Percentiles rank a stretch among this genome's conserved stretches.
phyloP scores from a whole-genome alignment of 192 early-diverging fungal species.

The Physocladia obscura region DNA sequence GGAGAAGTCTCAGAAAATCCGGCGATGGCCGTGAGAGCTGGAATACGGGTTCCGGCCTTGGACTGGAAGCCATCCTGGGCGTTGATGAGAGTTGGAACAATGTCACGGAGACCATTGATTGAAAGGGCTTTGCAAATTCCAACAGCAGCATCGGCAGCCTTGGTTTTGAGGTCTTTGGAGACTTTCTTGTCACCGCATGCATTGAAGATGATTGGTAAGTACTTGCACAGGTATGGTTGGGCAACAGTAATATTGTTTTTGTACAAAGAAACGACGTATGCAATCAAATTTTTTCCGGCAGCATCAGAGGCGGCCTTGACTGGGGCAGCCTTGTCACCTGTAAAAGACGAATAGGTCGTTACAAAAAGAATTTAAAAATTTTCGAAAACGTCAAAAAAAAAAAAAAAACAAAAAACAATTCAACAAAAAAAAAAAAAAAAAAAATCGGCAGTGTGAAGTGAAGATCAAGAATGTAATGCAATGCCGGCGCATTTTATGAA shows the following conservation, averaged over 20 bases:
- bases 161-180: slow-evolving; percentile 68
- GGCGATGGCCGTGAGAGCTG: slow-evolving; percentile 48
- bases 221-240: slow-evolving; percentile 64
- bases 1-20: slow-evolving; percentile 46
- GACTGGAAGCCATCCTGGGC: slow-evolving; percentile 68
- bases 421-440: not conserved
- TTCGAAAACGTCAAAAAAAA: not conserved
- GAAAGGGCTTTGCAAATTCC: slow-evolving; percentile 50
- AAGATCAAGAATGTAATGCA: slow-evolving; percentile 35
- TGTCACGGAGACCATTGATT: slow-evolving; percentile 20
- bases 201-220: slow-evolving; percentile 64
- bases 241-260: slow-evolving; percentile 64
- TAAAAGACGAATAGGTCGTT: slow-evolving; percentile 8
- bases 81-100: slow-evolving; percentile 25
- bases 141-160: slow-evolving; percentile 49
- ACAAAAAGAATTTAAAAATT: not conserved
- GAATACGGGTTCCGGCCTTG: slow-evolving; percentile 73
- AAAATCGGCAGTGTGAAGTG: not conserved
- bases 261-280: slow-evolving; percentile 44
- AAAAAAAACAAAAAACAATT: not conserved
- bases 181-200: slow-evolving; percentile 60
- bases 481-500: too few relatives aligned
- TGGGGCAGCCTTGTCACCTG: slow-evolving; percentile 47
- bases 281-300: slow-evolving; percentile 46
- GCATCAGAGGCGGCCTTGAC: slow-evolving; percentile 43